Base-by-base conservation (phyloP, 2,329 filamentous ascomycete genomes). In the Fusarium coffeatum region DNA sequence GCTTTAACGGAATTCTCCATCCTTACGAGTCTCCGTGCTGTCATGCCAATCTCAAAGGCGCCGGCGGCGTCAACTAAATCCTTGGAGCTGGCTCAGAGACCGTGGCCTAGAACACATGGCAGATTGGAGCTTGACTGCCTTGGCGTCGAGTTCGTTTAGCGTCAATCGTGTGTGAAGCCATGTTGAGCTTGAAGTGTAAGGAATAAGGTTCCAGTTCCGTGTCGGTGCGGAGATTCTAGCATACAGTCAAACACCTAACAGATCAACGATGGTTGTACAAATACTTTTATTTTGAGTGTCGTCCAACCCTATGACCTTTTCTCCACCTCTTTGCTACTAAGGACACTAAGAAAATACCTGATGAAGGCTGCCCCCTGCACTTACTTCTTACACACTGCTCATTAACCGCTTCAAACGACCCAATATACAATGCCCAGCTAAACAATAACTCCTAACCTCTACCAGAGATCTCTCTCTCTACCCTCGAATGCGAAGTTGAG, bases 401-500 rank as follows among this genome's bases (percentile, higher is more conserved):
- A 62, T 68, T 51, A 66, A 65, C 43, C 49, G 30, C 22, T 30
- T 25, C 20, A 42, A 57, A 62, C 57, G 37, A 59, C 25, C 23
- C 58, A 22, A 56, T 48, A 48, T 32, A 47, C 20, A 55, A 59
- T 46, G 32, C 41, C 6, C 45, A 62, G 48, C 54, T 18, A 58
- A 59, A 49, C 27, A 48, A 25, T 11, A 48, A 54, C 40, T 22
- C 34, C 46, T 15, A 8, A 18, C 37, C 22, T 46, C 47, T 66
- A 89, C 87, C 86, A 88, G n/a, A 87, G 65, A 10, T 78, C 76
- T 62, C 88, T 85, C 51, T 89, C 87, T 40, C 85, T 86, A n/a
- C 93, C 86, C 68, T 95, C 89, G 74, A 93, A 90, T 7, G 82
- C 92, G 84, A 97, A 97, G 79, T 96, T 97, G 27, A 97, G 78